These are phyloP conservation scores for Sophora flavescens DNA, from an alignment of 306 rosid genomes.

Conservation along the genomic window DNA sequence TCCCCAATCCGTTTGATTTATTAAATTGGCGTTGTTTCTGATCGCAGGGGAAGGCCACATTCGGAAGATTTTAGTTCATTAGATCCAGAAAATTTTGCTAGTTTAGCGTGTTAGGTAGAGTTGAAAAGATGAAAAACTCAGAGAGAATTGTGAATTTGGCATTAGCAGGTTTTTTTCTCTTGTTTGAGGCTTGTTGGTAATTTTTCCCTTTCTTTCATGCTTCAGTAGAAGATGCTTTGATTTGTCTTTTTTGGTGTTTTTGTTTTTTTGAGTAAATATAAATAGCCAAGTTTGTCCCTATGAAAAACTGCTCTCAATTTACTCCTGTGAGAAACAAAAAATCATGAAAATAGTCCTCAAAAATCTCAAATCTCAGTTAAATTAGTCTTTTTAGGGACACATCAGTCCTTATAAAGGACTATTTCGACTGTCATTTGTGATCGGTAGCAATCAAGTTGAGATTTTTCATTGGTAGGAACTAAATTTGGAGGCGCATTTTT, in stretches of 20 bases:
- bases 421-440: too few relatives aligned
- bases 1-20: conserved; percentile 21
- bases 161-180: conserved; percentile 63
- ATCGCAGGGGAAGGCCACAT: conserved; percentile 50
- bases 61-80: conserved; percentile 11
- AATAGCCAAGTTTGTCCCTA: too few relatives aligned
- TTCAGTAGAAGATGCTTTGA: neutral
- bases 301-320: too few relatives aligned
- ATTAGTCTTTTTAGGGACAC: too few relatives aligned
- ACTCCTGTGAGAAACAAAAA: too few relatives aligned
- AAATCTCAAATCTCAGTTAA: too few relatives aligned
- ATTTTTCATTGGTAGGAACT: too few relatives aligned
- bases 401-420: too few relatives aligned
- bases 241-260: neutral
- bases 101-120: conserved; percentile 31
- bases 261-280: neutral
- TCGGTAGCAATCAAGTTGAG: too few relatives aligned
- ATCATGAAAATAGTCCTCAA: too few relatives aligned
- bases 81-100: conserved; percentile 2
- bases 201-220: neutral
- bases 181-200: conserved; percentile 17
- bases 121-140: conserved; percentile 63
- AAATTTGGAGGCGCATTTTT: too few relatives aligned
- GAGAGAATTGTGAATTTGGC: conserved; percentile 88
- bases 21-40: conserved; percentile 44